A percentile compares a stretch with the other conserved stretches of the same genome.
These are phyloP conservation scores for Lasiodiplodia sp. DNA, from an alignment of 2,329 filamentous ascomycete species.

Conservation along the genomic window DNA sequence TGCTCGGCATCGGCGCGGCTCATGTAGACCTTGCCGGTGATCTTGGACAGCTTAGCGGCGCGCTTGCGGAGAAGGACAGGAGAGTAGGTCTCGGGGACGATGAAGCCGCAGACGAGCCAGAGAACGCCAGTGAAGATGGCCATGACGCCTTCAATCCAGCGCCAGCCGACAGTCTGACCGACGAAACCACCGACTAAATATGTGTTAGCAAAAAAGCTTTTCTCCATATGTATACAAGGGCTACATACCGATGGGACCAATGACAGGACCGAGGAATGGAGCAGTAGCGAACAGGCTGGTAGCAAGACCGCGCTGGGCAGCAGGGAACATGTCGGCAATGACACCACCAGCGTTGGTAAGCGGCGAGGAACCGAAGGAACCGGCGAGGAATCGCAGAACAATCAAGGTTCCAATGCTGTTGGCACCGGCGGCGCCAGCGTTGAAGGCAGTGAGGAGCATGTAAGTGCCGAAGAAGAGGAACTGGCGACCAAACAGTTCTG, in stretches of 20 bases:
- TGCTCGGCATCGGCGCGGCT: conserved; percentile 25
- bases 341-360: conserved; percentile 57
- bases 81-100: conserved; percentile 69
- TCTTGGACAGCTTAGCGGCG: conserved; percentile 65
- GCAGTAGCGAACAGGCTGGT: conserved; percentile 34
- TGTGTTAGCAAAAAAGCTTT: neutral
- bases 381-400: conserved; percentile 55
- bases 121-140: conserved; percentile 55
- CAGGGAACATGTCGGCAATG: conserved; percentile 56
- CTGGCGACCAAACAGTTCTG: conserved; percentile 64
- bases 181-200: conserved; percentile 33
- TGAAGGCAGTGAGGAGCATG: conserved; percentile 48
- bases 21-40: conserved; percentile 60
- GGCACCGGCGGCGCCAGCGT: conserved; percentile 52
- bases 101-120: conserved; percentile 61
- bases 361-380: conserved; percentile 53
- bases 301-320: conserved; percentile 38
- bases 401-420: conserved; percentile 55
- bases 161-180: conserved; percentile 37
- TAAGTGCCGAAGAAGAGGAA: conserved; percentile 48
- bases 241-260: conserved; percentile 33
- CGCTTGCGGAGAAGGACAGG: conserved; percentile 68
- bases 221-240: no score
- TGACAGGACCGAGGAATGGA: conserved; percentile 35
- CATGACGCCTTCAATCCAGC: conserved; percentile 57